Evolutionary conservation across 108 stramenopile genomes (phyloP).

Genomic region (Aureococcus anophagefferens): DNA sequence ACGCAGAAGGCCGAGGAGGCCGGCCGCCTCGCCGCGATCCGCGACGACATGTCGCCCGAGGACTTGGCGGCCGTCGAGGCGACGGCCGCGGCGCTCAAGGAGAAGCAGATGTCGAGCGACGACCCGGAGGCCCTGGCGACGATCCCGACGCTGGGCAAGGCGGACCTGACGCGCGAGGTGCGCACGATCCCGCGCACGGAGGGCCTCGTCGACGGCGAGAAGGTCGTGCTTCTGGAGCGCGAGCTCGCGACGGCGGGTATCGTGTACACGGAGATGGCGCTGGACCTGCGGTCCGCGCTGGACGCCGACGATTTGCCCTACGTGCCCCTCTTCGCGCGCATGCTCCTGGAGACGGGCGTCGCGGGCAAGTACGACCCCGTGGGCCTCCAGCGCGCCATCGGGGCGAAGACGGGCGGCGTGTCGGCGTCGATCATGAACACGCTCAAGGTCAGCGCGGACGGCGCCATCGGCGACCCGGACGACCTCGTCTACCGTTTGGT

Average conservation of each 20-base stretch:
- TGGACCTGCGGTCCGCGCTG: slow-evolving; percentile 63
- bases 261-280: slow-evolving; percentile 70
- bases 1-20: slow-evolving; percentile 55
- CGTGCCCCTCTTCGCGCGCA: slow-evolving; percentile 71
- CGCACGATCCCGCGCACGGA: slow-evolving; percentile 31
- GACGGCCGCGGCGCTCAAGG: slow-evolving; percentile 68
- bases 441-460: slow-evolving; percentile 4
- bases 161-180: slow-evolving; percentile 71
- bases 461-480: slow-evolving; percentile 11
- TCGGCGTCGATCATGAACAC: slow-evolving; percentile 4
- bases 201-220: slow-evolving; percentile 76
- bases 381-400: slow-evolving; percentile 52
- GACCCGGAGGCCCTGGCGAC: slow-evolving; percentile 82
- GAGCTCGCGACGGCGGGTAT: slow-evolving; percentile 84
- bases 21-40: slow-evolving; percentile 62
- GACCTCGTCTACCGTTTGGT: slow-evolving; percentile 16
- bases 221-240: slow-evolving; percentile 66
- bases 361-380: slow-evolving; percentile 66
- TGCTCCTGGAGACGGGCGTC: slow-evolving; percentile 84
- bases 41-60: slow-evolving; percentile 58
- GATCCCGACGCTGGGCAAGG: slow-evolving; percentile 70
- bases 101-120: slow-evolving; percentile 78
- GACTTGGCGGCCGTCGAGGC: slow-evolving; percentile 69
- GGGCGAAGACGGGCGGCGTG: slow-evolving; percentile 30
- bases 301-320: slow-evolving; percentile 70